Evolutionary conservation across 257 asterid species (phyloP).

Genomic region (Capsicum baccatum): DNA sequence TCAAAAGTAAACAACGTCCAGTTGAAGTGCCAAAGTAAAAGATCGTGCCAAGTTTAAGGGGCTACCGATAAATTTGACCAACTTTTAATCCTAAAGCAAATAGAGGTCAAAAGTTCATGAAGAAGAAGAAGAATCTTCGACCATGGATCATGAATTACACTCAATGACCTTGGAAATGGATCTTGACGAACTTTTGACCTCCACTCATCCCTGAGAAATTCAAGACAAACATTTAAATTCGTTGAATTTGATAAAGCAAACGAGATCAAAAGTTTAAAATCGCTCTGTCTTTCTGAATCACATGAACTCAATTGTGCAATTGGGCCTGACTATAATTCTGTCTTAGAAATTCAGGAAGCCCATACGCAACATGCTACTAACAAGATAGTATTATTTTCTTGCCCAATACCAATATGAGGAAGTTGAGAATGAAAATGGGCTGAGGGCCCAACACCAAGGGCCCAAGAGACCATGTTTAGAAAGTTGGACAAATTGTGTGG

Average conservation of each 20-base stretch:
- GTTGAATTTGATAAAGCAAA: not conserved
- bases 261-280: not conserved
- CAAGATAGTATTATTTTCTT: not conserved
- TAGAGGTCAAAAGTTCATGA: too few species aligned
- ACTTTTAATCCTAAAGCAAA: too few species aligned
- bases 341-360: not conserved
- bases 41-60: too few species aligned
- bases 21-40: too few species aligned
- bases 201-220: not conserved
- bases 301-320: not conserved
- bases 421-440: not conserved
- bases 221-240: not conserved
- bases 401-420: not conserved
- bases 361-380: not conserved
- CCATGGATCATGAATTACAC: too few species aligned
- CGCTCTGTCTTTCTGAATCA: not conserved
- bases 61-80: too few species aligned
- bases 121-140: too few species aligned
- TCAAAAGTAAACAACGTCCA: too few species aligned
- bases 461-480: not conserved
- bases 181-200: not conserved
- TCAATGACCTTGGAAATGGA: too few species aligned
- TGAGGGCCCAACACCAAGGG: too few species aligned
- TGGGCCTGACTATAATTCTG: not conserved
- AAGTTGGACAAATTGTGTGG: too few species aligned